Conservation (phyloP, 257 asterid genomes). For the Salvia rosmarinus region DNA sequence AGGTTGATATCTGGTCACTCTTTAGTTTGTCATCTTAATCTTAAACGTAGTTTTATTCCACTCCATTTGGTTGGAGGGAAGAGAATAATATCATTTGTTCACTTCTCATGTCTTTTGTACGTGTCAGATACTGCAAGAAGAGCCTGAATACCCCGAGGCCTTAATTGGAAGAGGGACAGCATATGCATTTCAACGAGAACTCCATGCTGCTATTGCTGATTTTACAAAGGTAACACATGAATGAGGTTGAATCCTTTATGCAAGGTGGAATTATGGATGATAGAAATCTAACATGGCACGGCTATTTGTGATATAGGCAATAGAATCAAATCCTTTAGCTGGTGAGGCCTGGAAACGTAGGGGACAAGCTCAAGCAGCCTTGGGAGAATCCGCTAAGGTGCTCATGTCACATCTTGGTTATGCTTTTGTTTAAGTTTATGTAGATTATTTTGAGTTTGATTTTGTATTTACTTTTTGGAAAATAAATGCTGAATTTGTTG, state of each 20-base stretch:
- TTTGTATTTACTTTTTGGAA: constrained; percentile 10
- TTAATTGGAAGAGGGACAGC: constrained; percentile 99
- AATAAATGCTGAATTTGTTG: constrained; percentile 27
- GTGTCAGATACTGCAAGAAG: constrained; percentile 79
- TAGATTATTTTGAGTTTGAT: constrained; percentile 6
- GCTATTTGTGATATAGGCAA: constrained; percentile 67
- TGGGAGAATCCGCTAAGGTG: constrained; percentile 97
- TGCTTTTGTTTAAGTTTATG: constrained; percentile 5
- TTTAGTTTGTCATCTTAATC: constrained; percentile 26
- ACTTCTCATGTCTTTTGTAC: constrained; percentile 30
- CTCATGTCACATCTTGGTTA: constrained; percentile 23
- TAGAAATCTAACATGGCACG: constrained; percentile 36
- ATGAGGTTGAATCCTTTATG: constrained; percentile 16
- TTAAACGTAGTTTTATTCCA: constrained; percentile 29
- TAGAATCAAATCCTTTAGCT: constrained; percentile 86
- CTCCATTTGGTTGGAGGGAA: constrained; percentile 31
- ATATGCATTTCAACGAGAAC: constrained; percentile 94
- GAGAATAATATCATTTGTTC: constrained; percentile 21
- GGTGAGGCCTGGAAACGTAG: constrained; percentile 99
- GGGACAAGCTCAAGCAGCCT: constrained; percentile 99
- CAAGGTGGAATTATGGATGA: constrained; percentile 29
- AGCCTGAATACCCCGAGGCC: constrained; percentile 94
- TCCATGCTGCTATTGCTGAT: constrained; percentile 93
- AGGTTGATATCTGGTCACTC: constrained; percentile 54
- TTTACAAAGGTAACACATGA: constrained; percentile 71